Evolutionary conservation across 305 asterid species (phyloP).

Genomic region (Euphrasia arctica): DNA sequence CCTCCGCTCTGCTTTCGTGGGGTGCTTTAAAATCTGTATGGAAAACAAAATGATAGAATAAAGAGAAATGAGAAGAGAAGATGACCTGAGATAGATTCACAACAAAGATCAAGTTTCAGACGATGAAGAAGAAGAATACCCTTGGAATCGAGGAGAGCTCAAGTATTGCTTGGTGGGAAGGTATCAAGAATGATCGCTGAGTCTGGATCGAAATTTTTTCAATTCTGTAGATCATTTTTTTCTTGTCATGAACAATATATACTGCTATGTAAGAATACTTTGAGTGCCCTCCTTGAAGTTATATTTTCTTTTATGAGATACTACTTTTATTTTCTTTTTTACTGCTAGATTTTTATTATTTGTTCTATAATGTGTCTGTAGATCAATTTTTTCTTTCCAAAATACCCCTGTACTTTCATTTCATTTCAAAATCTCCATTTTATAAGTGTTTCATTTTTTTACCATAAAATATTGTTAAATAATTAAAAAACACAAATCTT

Average conservation of each 20-base stretch:
- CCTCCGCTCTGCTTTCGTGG: constrained; percentile 17
- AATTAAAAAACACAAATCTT: too few relatives aligned
- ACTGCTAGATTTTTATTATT: too few relatives aligned
- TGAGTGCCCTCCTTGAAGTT: constrained; percentile 17
- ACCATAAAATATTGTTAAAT: too few relatives aligned
- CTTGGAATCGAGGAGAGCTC: constrained; percentile 27
- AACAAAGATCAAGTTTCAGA: constrained; percentile 16
- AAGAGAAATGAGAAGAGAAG: background rate
- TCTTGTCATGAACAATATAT: background rate
- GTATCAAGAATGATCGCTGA: constrained; percentile 27
- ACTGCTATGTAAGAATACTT: constrained; percentile 16
- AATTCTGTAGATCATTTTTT: constrained; percentile 17
- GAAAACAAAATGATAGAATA: constrained; percentile 9
- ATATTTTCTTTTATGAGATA: constrained; percentile 18
- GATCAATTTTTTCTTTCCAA: too few relatives aligned
- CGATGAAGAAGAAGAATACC: constrained; percentile 31
- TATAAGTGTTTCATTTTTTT: too few relatives aligned
- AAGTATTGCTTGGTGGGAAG: constrained; percentile 25
- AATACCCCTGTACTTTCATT: too few relatives aligned
- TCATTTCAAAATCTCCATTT: too few relatives aligned
- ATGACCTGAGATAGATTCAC: constrained; percentile 26
- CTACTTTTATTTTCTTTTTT: too few relatives aligned
- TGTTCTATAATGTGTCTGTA: too few relatives aligned
- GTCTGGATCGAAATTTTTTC: constrained; percentile 25
- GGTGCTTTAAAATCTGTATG: constrained; percentile 4